Conservation (phyloP, 108 stramenopile genomes). For the Ochromonas danica region DNA sequence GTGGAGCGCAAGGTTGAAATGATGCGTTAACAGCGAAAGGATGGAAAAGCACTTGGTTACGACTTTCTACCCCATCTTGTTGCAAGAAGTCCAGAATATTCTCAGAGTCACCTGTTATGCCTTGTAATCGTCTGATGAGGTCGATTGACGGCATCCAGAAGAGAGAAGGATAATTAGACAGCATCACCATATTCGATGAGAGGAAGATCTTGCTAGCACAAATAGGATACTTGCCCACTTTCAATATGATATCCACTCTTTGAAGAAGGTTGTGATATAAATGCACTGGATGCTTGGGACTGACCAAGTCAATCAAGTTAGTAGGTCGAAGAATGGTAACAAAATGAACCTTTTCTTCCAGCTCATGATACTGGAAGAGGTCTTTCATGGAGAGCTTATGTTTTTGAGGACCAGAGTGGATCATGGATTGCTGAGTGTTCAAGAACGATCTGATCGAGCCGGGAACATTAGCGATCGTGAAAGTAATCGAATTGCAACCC, state of each 20-base stretch:
- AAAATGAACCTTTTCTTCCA: neutral
- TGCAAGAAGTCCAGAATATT: neutral
- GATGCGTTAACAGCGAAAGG: neutral
- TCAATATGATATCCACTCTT: neutral
- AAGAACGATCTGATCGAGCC: neutral
- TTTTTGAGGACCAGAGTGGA: too few species aligned
- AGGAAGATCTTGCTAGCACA: neutral
- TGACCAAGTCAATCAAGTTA: neutral
- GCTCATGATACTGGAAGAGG: neutral
- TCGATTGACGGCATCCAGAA: neutral
- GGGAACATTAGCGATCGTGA: neutral
- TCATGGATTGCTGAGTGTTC: too few species aligned
- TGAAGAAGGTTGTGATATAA: neutral
- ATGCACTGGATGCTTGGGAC: neutral
- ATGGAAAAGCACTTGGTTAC: neutral
- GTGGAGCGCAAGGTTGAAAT: neutral
- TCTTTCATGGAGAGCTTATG: neutral
- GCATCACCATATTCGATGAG: neutral
- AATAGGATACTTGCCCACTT: neutral
- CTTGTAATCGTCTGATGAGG: neutral
- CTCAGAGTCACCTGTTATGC: neutral
- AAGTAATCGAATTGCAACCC: neutral
- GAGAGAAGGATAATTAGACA: neutral
- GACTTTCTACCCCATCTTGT: too few species aligned
- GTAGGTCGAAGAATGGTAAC: neutral